Conservation (phyloP, 2,329 filamentous ascomycete genomes). For the Tympanopsis confertula region DNA sequence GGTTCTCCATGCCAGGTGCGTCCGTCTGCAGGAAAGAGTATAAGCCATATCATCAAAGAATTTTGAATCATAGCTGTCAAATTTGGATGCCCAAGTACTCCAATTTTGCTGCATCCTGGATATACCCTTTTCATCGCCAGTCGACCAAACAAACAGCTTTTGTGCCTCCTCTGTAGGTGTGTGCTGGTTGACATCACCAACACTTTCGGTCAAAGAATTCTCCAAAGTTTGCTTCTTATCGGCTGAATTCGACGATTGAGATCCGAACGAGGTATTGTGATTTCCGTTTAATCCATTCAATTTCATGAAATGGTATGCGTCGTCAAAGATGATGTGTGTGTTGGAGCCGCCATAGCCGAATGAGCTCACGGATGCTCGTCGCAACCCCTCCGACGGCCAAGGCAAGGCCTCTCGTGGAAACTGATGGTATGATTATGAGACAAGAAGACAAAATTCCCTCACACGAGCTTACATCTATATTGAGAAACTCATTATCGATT, state of each 20-base stretch:
- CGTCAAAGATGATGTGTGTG: constrained; percentile 15
- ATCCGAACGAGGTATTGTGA: not conserved
- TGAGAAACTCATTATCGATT: not conserved
- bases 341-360: constrained; percentile 23
- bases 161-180: too few relatives aligned
- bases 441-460: too few relatives aligned
- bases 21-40: constrained; percentile 3
- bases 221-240: too few relatives aligned
- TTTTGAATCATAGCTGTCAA: not conserved
- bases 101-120: constrained; percentile 1
- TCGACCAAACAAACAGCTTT: constrained; percentile 3
- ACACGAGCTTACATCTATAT: not conserved
- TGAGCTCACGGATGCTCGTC: constrained; percentile 13
- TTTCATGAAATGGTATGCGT: constrained; percentile 2
- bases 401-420: not conserved
- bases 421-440: not conserved
- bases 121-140: constrained; percentile 2
- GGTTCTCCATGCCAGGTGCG: constrained; percentile 1
- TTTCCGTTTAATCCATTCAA: not conserved
- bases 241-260: too few relatives aligned
- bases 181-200: too few relatives aligned
- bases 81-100: not conserved
- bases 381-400: constrained; percentile 2
- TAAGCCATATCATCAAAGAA: constrained; percentile 1
- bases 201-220: too few relatives aligned